Conservation (phyloP, 202 grass and related monocot species). For the Sporobolus alterniflorus region DNA sequence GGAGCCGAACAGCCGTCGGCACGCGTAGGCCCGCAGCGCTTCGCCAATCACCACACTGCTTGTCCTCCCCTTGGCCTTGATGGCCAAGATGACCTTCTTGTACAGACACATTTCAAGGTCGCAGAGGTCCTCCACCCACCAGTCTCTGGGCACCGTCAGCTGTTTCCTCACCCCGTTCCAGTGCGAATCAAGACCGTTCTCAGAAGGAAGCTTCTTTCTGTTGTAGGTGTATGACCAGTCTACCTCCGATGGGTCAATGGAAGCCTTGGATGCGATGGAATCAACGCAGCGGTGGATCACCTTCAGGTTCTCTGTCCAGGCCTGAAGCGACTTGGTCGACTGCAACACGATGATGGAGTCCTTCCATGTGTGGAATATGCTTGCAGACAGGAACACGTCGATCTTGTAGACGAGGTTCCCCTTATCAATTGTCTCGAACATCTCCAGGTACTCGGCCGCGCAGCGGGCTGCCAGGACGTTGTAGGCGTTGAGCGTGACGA, state of each 20-base stretch:
- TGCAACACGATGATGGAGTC: conserved; percentile 93
- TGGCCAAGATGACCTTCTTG: conserved; percentile 68
- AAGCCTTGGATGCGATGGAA: conserved; percentile 69
- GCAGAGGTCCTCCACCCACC: conserved; percentile 99
- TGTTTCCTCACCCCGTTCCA: conserved; percentile 87
- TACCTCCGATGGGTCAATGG: conserved; percentile 75
- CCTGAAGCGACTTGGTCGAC: conserved; percentile 68
- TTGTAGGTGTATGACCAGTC: conserved; percentile 99
- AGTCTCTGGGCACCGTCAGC: conserved; percentile 70
- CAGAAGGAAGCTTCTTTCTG: conserved; percentile 76
- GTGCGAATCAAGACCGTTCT: conserved; percentile 58
- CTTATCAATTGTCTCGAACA: conserved; percentile 86
- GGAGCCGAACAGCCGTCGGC: conserved; percentile 62
- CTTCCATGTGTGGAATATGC: conserved; percentile 90
- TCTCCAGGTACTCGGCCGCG: conserved; percentile 93
- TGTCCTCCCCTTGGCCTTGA: conserved; percentile 64
- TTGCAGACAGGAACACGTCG: conserved; percentile 82
- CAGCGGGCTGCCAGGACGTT: conserved; percentile 85
- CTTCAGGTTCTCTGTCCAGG: conserved; percentile 81
- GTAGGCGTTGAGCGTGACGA: conserved; percentile 93
- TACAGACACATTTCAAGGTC: conserved; percentile 88
- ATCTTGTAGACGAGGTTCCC: conserved; percentile 98
- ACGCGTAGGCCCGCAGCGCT: conserved; percentile 78
- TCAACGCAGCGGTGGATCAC: conserved; percentile 79
- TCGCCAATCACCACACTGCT: conserved; percentile 67